Evolutionary conservation across 306 rosid genomes (phyloP).

Genomic region (Cucumis hystrix): DNA sequence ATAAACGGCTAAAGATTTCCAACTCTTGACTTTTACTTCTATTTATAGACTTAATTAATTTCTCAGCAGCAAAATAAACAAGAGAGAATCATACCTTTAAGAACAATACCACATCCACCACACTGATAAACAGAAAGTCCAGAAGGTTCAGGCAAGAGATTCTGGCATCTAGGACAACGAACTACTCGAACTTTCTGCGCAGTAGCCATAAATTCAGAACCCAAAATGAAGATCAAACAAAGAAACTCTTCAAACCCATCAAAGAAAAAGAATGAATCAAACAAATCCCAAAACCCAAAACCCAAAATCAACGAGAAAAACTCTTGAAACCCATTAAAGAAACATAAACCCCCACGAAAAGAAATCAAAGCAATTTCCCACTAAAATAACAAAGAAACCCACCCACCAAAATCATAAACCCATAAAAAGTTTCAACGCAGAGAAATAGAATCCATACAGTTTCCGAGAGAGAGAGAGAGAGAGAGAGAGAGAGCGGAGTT

Average conservation of each 20-base stretch:
- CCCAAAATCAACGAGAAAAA: neutral
- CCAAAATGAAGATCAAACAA: conserved; percentile 1
- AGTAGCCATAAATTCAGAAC: conserved; percentile 9
- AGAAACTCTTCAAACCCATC: conserved; percentile 6
- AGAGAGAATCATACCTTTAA: conserved; percentile 15
- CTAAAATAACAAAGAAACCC: neutral
- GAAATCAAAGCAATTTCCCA: too few species aligned
- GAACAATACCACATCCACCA: conserved; percentile 26
- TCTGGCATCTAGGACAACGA: conserved; percentile 22
- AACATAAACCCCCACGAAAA: neutral
- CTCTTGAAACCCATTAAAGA: neutral
- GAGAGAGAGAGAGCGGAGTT: neutral
- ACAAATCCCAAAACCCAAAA: conserved; percentile 7
- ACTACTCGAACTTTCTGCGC: conserved; percentile 17
- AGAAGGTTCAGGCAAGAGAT: conserved; percentile 16
- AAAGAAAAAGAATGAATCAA: conserved; percentile 3
- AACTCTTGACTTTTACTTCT: neutral
- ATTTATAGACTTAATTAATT: neutral
- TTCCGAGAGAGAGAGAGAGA: neutral
- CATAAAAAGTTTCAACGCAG: neutral
- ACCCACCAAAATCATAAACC: neutral
- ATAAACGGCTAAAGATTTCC: neutral
- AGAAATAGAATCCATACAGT: neutral
- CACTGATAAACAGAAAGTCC: conserved; percentile 19
- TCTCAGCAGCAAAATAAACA: conserved; percentile 7